Base-by-base conservation (phyloP, 2,329 filamentous ascomycete species). In the Alternaria ethzedia region DNA sequence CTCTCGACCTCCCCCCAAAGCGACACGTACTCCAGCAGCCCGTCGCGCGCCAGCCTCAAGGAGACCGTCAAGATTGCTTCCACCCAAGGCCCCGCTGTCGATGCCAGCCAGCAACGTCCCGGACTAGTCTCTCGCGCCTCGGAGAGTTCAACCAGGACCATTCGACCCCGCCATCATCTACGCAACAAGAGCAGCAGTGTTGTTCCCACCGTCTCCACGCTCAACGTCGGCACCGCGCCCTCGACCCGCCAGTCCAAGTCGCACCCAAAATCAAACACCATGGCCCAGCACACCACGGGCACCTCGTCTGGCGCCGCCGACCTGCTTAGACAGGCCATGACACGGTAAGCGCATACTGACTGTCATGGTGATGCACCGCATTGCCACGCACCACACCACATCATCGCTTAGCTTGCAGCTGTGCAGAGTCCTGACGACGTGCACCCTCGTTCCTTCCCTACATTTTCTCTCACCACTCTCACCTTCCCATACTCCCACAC, bases 281-380 rank as follows among this genome's bases (percentile, higher is more conserved):
- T 76, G 74, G 74, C 77, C 70, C 71, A 74, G 46, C 67, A 76
- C 64, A 67, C 61, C 57, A 67, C 69, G 64, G 82, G 82, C 77
- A 81, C 82, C 77, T 79, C 82, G 70, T 85, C 83, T 71, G 82
- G 82, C 63, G 86, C 87, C 59, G 84, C 85, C 55, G 87, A 88
- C 72, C 79, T 88, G 78, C 79, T 88, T 73, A 83, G 86, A 73
- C 87, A 88, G 79, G 83, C 86, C 63, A 84, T 86, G 78, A 79
- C 84, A 76, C 86, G 84, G 87, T 89, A 83, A 84, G 86, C 47
- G 32, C 17, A 25, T 52, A 30, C 47, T 61, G 58, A n/a, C 15
- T 23, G 41, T 20, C 41, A 17, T 45, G 43, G 2, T 45, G 52
- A 41, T 61, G 51, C 51, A 44, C 8, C 36, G 36, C 52, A n/a